These are phyloP conservation scores for Alnus rubra DNA, from an alignment of 306 rosid genomes.

Conservation along the genomic window DNA sequence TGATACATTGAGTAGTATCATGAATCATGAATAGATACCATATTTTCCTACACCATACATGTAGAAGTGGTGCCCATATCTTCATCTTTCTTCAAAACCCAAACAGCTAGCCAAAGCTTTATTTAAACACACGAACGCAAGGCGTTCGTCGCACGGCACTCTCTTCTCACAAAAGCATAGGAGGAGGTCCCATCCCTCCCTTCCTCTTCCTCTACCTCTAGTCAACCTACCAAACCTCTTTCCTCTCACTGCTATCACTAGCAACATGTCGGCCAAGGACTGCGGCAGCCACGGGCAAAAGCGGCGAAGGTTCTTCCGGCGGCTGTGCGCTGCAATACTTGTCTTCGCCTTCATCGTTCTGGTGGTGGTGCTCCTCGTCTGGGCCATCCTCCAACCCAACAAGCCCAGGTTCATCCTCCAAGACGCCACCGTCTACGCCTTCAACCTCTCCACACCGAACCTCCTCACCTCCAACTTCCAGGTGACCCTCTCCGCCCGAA, in stretches of 20 bases:
- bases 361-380: conserved; percentile 55
- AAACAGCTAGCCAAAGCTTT: background rate
- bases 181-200: background rate
- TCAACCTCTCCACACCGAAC: conserved; percentile 72
- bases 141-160: background rate
- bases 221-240: background rate
- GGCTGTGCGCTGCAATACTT: conserved; percentile 37
- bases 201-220: background rate
- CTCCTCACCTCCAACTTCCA: conserved; percentile 72
- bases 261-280: conserved; percentile 53
- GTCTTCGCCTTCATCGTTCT: conserved; percentile 60
- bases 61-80: background rate
- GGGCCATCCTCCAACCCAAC: conserved; percentile 73
- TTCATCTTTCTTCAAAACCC: background rate
- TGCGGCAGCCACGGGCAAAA: conserved; percentile 52
- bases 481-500: conserved; percentile 70
- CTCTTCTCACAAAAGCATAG: background rate
- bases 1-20: too few species aligned
- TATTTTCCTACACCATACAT: background rate
- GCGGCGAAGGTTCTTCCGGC: background rate
- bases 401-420: conserved; percentile 79
- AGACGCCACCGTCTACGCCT: conserved; percentile 84
- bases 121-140: background rate
- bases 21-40: background rate
- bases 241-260: background rate